Evolutionary conservation across 169 alveolate species (phyloP).

Genomic region (Plasmodium berghei): DNA sequence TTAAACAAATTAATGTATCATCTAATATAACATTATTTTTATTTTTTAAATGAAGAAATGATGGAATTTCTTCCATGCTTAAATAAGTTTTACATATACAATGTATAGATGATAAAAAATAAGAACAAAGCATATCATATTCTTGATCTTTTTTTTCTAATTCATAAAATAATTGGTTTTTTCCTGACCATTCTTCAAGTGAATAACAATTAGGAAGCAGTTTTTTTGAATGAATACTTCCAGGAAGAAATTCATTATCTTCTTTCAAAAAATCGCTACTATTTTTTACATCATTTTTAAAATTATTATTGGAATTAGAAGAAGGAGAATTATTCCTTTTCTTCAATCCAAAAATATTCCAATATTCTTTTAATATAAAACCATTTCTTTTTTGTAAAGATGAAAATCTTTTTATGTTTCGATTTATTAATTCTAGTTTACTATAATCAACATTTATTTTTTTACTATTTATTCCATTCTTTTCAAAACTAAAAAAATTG

Average conservation of each 20-base stretch:
- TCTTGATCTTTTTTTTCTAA: constrained; percentile 42
- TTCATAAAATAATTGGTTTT: constrained; percentile 22
- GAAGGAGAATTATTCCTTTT: background rate
- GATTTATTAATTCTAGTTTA: constrained; percentile 55
- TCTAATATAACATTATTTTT: background rate
- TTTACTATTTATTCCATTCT: background rate
- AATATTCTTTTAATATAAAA: constrained; percentile 39
- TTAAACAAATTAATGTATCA: too few species aligned
- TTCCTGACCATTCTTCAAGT: background rate
- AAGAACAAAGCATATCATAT: constrained; percentile 23
- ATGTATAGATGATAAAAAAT: constrained; percentile 44
- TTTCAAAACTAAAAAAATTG: constrained; percentile 7
- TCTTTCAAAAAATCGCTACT: too few species aligned
- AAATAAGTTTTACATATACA: constrained; percentile 36
- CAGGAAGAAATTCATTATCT: background rate
- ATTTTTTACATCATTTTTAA: too few species aligned
- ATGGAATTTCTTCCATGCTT: constrained; percentile 52
- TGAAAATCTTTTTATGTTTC: constrained; percentile 49
- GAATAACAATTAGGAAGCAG: constrained; percentile 14
- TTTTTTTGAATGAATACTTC: background rate
- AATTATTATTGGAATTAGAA: too few species aligned
- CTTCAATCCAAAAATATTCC: constrained; percentile 44
- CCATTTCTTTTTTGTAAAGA: constrained; percentile 49
- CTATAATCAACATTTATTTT: constrained; percentile 21
- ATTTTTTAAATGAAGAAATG: constrained; percentile 49